Evolutionary conservation across 2,329 filamentous ascomycete species (phyloP).

Genomic region (Aspergillus sp.): DNA sequence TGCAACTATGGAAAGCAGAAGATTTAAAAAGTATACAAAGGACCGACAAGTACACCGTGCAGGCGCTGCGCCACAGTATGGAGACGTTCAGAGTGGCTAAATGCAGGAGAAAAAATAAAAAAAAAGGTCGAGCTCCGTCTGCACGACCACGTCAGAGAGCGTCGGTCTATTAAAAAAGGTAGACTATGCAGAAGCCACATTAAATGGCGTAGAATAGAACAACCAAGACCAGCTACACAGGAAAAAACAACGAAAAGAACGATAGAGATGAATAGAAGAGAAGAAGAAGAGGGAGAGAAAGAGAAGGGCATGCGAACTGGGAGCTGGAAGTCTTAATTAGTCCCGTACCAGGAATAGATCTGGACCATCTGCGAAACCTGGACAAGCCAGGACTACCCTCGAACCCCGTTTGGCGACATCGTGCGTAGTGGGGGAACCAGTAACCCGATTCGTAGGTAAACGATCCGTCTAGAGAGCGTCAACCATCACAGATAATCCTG

Average conservation of each 20-base stretch:
- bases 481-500: slow-evolving; percentile 24
- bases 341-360: slow-evolving; percentile 19
- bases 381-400: slow-evolving; percentile 18
- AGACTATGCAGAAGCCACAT: slow-evolving; percentile 17
- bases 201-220: slow-evolving; percentile 14
- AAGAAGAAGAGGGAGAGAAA: not conserved
- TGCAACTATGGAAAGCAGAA: not conserved
- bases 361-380: slow-evolving; percentile 22
- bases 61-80: slow-evolving; percentile 43
- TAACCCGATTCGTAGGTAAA: slow-evolving; percentile 21
- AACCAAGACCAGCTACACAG: slow-evolving; percentile 11
- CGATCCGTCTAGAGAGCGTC: slow-evolving; percentile 21
- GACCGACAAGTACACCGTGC: slow-evolving; percentile 24
- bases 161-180: slow-evolving; percentile 10
- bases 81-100: slow-evolving; percentile 30
- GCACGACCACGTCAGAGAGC: slow-evolving; percentile 39
- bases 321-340: slow-evolving; percentile 6
- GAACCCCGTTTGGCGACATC: slow-evolving; percentile 14
- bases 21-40: slow-evolving; percentile 1
- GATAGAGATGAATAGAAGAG: slow-evolving; percentile 10
- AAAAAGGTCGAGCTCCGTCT: slow-evolving; percentile 24
- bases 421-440: slow-evolving; percentile 16
- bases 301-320: not conserved
- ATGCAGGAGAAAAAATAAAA: slow-evolving; percentile 11
- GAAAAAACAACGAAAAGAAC: slow-evolving; percentile 8